Conservation (phyloP, 2,329 filamentous ascomycete genomes). For the Aurifilum marmelostoma region DNA sequence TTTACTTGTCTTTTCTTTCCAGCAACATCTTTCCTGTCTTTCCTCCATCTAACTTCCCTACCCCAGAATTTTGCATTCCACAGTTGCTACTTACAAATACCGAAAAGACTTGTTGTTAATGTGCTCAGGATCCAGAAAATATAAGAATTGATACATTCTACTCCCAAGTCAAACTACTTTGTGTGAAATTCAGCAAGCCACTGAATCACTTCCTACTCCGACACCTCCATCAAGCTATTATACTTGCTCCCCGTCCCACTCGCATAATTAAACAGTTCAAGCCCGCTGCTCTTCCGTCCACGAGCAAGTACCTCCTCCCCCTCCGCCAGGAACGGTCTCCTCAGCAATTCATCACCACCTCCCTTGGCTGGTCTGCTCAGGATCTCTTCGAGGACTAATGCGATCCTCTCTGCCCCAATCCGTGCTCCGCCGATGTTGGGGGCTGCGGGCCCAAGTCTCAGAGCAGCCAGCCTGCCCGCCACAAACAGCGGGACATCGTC, state of each 20-base stretch:
- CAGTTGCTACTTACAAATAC: no score
- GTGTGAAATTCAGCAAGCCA: no score
- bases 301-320: conserved; percentile 30
- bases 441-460: conserved; percentile 72
- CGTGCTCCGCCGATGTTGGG: conserved; percentile 76
- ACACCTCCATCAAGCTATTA: conserved; percentile 16
- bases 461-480: conserved; percentile 67
- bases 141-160: no score
- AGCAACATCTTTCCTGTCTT: no score
- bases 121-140: not conserved
- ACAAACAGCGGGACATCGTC: conserved; percentile 74
- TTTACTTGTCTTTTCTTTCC: no score
- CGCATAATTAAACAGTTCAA: conserved; percentile 23
- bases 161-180: no score
- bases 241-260: conserved; percentile 26
- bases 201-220: conserved; percentile 1
- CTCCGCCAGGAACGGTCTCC: conserved; percentile 33
- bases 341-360: not conserved
- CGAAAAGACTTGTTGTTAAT: no score
- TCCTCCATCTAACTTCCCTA: no score
- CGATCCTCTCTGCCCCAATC: conserved; percentile 72
- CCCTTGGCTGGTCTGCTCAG: conserved; percentile 34
- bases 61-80: no score
- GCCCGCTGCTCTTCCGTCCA: conserved; percentile 4
- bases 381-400: conserved; percentile 69